These are phyloP conservation scores for Porphyra umbilicalis DNA, from an alignment of 31 red algal species.

Conservation along the genomic window DNA sequence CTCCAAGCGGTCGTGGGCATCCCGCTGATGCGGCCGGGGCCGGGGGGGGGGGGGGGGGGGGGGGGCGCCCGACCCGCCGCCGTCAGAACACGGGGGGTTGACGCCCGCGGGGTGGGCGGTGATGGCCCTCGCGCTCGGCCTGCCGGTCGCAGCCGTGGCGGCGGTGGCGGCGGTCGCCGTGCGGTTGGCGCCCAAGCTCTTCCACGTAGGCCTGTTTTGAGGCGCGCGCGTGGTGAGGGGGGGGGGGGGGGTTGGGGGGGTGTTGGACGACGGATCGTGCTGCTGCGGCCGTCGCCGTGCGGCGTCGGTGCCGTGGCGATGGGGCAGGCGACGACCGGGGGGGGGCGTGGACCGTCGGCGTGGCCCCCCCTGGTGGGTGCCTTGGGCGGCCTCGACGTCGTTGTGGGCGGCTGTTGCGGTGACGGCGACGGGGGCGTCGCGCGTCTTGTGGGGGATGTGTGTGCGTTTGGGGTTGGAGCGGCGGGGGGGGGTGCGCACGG, in stretches of 20 bases:
- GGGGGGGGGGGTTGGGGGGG: not conserved
- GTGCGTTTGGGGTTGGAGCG: no score
- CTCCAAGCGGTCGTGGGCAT: not conserved
- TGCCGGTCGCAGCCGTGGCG: not conserved
- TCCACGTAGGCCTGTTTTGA: not conserved
- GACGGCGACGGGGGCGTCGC: no score
- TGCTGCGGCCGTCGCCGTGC: no score
- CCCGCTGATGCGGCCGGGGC: not conserved
- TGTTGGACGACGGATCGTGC: no score
- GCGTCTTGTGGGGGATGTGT: no score
- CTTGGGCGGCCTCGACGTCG: no score
- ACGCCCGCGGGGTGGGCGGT: not conserved
- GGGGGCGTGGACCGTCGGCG: no score
- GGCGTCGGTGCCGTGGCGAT: no score
- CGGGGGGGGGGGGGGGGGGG: not conserved
- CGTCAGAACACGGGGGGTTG: not conserved
- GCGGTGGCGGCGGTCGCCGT: not conserved
- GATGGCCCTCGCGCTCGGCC: not conserved
- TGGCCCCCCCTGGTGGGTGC: no score
- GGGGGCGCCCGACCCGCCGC: not conserved
- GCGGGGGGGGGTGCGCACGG: no score
- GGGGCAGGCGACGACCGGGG: no score
- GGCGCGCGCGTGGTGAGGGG: not conserved
- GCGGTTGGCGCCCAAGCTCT: not conserved
- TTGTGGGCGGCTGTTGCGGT: no score